Conservation (phyloP, 2,329 filamentous ascomycete species). For the Aurifilum marmelostoma region DNA sequence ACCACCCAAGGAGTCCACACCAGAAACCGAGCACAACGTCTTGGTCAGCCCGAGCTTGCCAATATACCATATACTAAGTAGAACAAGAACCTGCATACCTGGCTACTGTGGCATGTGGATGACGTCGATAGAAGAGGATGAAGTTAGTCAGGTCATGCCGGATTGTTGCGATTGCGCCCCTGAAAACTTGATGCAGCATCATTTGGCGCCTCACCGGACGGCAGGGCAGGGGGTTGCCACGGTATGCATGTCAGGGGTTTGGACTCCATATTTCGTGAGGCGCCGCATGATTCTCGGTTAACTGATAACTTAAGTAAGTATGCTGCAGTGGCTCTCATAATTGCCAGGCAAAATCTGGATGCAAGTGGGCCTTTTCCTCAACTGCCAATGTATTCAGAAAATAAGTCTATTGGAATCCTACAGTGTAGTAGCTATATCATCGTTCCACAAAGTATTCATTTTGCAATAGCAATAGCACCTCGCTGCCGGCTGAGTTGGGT, state of each 20-base stretch:
- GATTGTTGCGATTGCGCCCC: neutral
- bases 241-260: conserved; percentile 4
- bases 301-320: too few relatives aligned
- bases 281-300: too few relatives aligned
- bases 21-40: neutral
- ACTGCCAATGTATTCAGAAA: neutral
- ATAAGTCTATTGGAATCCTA: neutral
- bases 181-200: neutral
- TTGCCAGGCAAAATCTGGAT: too few relatives aligned
- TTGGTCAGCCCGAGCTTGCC: neutral
- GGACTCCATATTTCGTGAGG: neutral
- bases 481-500: neutral
- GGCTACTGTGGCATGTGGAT: neutral
- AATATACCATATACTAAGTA: neutral
- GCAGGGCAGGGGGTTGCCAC: neutral
- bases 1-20: neutral
- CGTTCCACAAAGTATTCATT: neutral
- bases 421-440: neutral
- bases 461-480: neutral
- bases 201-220: conserved; percentile 16
- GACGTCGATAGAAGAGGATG: neutral
- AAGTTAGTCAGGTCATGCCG: neutral
- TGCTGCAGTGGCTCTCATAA: too few relatives aligned
- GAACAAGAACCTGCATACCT: neutral
- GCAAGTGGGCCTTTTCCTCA: neutral